phyloP scores from a whole-genome alignment of 768 basidiomycete genomes.

The Pleurotus tuoliensis region DNA sequence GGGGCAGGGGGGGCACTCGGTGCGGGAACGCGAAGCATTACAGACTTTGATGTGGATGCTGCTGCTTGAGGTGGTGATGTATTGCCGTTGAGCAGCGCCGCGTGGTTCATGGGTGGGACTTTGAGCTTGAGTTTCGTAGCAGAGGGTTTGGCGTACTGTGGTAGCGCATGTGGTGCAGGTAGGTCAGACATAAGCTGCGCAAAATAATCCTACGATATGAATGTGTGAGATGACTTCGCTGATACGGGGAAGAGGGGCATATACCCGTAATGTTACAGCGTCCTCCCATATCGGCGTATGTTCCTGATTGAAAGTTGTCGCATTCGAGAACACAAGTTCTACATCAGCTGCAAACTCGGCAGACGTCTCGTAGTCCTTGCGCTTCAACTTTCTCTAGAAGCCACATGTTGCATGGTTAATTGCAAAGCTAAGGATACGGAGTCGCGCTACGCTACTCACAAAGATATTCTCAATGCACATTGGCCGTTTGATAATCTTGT shows the following conservation, averaged over 20 bases:
- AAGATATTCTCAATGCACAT: constrained; percentile 76
- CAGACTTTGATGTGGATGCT: constrained; percentile 14
- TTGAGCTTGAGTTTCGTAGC: constrained; percentile 71
- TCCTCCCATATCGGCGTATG: constrained; percentile 82
- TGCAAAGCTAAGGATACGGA: neutral
- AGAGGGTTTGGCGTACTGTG: constrained; percentile 55
- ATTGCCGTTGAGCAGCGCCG: constrained; percentile 18
- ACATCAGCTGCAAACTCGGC: constrained; percentile 82
- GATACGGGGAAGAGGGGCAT: neutral
- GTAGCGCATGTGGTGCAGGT: constrained; percentile 60
- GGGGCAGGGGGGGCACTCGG: constrained; percentile 11
- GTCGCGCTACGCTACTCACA: constrained; percentile 40
- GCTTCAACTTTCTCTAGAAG: constrained; percentile 81
- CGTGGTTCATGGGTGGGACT: constrained; percentile 42
- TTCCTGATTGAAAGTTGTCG: constrained; percentile 84
- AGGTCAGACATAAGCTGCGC: constrained; percentile 75
- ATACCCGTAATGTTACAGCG: constrained; percentile 61
- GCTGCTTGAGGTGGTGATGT: constrained; percentile 13
- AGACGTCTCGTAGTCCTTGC: constrained; percentile 67
- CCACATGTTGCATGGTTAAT: no score
- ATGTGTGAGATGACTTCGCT: constrained; percentile 10
- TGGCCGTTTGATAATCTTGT: constrained; percentile 73
- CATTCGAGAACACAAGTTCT: constrained; percentile 88
- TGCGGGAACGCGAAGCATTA: constrained; percentile 36
- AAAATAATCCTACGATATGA: constrained; percentile 57